Base-by-base conservation (phyloP, 306 rosid species). In the Quercus engelmannii region DNA sequence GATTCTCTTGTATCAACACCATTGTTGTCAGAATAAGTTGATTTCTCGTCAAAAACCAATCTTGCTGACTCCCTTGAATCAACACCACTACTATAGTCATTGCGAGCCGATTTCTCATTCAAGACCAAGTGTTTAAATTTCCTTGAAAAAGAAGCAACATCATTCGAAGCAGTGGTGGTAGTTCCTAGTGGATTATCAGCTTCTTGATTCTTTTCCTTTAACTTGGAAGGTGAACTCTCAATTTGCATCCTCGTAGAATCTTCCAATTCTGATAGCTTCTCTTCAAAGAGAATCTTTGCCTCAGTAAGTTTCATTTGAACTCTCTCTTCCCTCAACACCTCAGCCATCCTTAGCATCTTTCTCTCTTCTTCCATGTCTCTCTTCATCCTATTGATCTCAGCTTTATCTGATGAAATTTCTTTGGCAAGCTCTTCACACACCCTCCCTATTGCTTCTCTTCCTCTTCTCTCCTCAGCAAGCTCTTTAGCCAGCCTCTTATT, bases 221-320 rank as follows among this genome's bases (percentile, higher is more conserved):
- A n/a, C 75, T 67, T 71, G 80, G 43, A 70, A 68, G 25, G 83
- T 55, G 78, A 74, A 38, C 46, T 31, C 69, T 38, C 51, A 28
- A 30, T 8, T 59, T 55, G 76, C 13, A 56, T 28, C 30, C 51
- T 52, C 5, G 73, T 74, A 43, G 69, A 59, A 19, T 55, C 74
- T 49, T 84, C 83, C 67, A 89, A 56, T 52, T 84, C 84, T 6
- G 55, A 68, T 5, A 86, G 73, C 79, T 81, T 84, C 57, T 86
- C 84, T 81, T 89, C 90, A 38, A 86, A 83, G 2, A 85, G 28
- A 74, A 82, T 55, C 80, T 82, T 89, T 14, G 89, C 90, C 54
- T 89, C 92, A 3, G 85, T 55, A 5, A 89, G 86, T 78, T 89
- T 89, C 92, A 89, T 89, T 78, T 84, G 92, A 77, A 89, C 88